Evolutionary conservation across 2,329 filamentous ascomycete genomes (phyloP), one percentile per base, ranked within the genome.

Genomic region (Chaetomium olivaceum): DNA sequence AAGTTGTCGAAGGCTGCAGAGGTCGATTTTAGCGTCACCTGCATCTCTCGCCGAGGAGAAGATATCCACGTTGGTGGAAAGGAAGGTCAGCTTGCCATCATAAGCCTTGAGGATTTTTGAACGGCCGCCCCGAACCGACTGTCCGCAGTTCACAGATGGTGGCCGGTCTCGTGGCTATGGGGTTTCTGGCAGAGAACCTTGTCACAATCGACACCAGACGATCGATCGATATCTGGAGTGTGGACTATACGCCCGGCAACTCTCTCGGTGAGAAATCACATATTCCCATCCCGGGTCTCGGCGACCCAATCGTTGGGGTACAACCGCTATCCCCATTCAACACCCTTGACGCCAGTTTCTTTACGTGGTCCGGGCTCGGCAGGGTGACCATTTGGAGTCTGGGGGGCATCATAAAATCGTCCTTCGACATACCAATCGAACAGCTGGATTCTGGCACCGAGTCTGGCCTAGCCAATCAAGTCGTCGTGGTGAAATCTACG

Each of bases 351-450:
- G 89, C 92, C 0, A 85, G 89, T 9, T 97, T 98, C 73, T 89
- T 93, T 69, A 97, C 93, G 0, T 99, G 93, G 91, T 93, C 94
- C 1, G 87, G 85, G 25, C 88, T 89, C 60, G 95, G 95, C 5
- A 87, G 85, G 19, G 85, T 98, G 59, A 86, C 91, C 27, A 90
- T 96, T 71, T 99, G 95, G 95, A 86, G 88, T 71, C 76, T 87
- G 16, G 84, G 91, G 58, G 95, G 94, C 25, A 84, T 82, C 61
- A 86, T 89, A 68, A 88, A 86, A 70, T 82, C 83, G 19, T 86
- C 86, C 1, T 80, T 92, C 43, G 80, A 85, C 50, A 83, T 96
- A 14, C 83, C 88, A 4, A 79, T 97, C 5, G 92, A 96, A 66
- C 87, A 90, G 67, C 74, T 77, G 19, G 77, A 80, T 31, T 73